phyloP scores from a whole-genome alignment of 2,329 filamentous ascomycete genomes.

The Gaeumannomyces tritici region DNA sequence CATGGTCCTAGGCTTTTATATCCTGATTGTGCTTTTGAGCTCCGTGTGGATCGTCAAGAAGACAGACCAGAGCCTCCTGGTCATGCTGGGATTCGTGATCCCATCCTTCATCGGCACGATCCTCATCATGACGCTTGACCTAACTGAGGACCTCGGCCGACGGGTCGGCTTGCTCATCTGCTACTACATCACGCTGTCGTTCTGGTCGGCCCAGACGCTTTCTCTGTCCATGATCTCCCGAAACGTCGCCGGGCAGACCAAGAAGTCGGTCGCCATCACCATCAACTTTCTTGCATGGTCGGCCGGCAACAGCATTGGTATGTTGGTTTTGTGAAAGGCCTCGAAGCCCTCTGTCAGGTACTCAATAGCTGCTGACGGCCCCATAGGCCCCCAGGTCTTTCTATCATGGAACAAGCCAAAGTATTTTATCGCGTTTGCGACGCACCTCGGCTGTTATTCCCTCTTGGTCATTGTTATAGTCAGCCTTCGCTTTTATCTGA shows the following conservation, averaged over 20 bases:
- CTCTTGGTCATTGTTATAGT: constrained; percentile 48
- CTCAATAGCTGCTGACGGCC: neutral
- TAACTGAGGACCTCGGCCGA: constrained; percentile 39
- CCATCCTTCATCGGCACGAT: constrained; percentile 66
- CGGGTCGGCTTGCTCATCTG: constrained; percentile 59
- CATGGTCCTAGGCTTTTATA: constrained; percentile 67
- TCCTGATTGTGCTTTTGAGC: constrained; percentile 58
- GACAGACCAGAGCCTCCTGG: constrained; percentile 56
- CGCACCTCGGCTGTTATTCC: constrained; percentile 60
- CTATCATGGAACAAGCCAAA: constrained; percentile 48
- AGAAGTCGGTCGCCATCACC: constrained; percentile 59
- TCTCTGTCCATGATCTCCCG: constrained; percentile 57
- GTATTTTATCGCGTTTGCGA: constrained; percentile 61
- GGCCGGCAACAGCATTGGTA: constrained; percentile 56
- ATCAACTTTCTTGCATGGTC: constrained; percentile 64
- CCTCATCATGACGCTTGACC: constrained; percentile 59
- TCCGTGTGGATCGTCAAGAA: constrained; percentile 61
- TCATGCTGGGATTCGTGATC: constrained; percentile 57
- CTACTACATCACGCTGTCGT: constrained; percentile 68
- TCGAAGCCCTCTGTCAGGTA: neutral
- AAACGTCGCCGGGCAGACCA: constrained; percentile 65
- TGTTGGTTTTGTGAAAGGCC: constrained; percentile 11
- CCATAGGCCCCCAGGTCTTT: constrained; percentile 52
- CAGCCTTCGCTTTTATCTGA: constrained; percentile 48
- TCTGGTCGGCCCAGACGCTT: constrained; percentile 66